A percentile compares a stretch with the other conserved stretches of the same genome.
Conservation (phyloP, 352 stramenopile species). For the Phytopythium vexans region DNA sequence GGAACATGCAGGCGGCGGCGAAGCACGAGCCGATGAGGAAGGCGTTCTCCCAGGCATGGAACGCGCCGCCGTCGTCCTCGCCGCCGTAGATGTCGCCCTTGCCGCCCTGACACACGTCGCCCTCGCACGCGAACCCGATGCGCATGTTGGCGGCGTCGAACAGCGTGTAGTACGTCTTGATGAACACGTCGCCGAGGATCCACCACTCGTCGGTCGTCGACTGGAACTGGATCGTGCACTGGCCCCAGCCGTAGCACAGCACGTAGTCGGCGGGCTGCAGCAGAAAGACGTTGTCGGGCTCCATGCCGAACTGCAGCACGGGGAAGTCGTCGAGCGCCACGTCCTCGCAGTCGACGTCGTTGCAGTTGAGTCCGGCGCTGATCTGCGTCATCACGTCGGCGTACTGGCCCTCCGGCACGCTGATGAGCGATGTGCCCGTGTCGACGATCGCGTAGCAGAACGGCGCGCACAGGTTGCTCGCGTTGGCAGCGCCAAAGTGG, state of each 20-base stretch:
- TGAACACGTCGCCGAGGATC: slow-evolving; percentile 89
- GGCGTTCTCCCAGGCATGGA: slow-evolving; percentile 53
- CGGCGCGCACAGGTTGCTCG: slow-evolving; percentile 54
- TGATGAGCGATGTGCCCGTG: slow-evolving; percentile 86
- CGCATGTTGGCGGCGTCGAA: slow-evolving; percentile 88
- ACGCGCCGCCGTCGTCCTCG: slow-evolving; percentile 32
- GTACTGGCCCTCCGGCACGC: slow-evolving; percentile 70
- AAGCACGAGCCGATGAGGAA: slow-evolving; percentile 72
- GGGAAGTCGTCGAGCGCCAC: slow-evolving; percentile 58
- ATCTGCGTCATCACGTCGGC: slow-evolving; percentile 56
- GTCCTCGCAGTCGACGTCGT: slow-evolving; percentile 61
- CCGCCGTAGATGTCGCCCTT: slow-evolving; percentile 60
- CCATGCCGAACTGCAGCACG: slow-evolving; percentile 73
- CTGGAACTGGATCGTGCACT: slow-evolving; percentile 82
- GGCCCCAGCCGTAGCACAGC: slow-evolving; percentile 60
- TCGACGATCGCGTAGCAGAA: slow-evolving; percentile 89
- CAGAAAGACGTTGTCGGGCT: slow-evolving; percentile 81
- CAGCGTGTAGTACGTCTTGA: slow-evolving; percentile 92
- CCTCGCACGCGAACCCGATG: slow-evolving; percentile 83
- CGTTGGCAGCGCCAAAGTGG: slow-evolving; percentile 30
- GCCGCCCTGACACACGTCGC: slow-evolving; percentile 74
- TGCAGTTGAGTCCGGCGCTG: slow-evolving; percentile 57
- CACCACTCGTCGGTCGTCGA: slow-evolving; percentile 76
- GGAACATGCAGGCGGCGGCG: slow-evolving; percentile 70
- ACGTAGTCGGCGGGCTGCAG: slow-evolving; percentile 82